Evolutionary conservation across 2,329 filamentous ascomycete genomes (phyloP).

Genomic region (Stagonosporopsis rhizophila): DNA sequence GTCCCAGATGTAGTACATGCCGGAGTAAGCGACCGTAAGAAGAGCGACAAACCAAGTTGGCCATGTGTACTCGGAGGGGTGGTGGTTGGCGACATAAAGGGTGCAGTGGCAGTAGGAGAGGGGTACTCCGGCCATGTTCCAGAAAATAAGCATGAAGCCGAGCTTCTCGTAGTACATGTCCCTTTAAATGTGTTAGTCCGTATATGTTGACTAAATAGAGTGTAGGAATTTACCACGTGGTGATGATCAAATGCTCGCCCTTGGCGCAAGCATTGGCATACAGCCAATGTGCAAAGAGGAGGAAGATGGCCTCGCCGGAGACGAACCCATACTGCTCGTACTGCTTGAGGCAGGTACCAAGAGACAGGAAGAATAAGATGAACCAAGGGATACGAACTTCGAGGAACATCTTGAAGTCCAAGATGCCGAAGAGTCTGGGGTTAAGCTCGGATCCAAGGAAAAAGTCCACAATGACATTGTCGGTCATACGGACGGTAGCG

Average conservation of each 20-base stretch:
- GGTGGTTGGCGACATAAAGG: constrained; percentile 84
- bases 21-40: constrained; percentile 76
- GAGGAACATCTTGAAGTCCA: constrained; percentile 96
- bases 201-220: not conserved
- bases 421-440: constrained; percentile 80
- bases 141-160: constrained; percentile 98
- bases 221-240: constrained; percentile 69
- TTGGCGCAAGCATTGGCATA: constrained; percentile 94
- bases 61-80: constrained; percentile 79
- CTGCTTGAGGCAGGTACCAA: constrained; percentile 80
- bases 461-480: constrained; percentile 81
- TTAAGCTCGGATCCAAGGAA: constrained; percentile 92
- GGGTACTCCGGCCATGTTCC: constrained; percentile 91
- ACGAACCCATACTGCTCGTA: constrained; percentile 87
- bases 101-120: constrained; percentile 94
- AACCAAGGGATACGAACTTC: constrained; percentile 93
- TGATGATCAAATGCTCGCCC: constrained; percentile 88
- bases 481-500: constrained; percentile 90
- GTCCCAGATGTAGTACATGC: constrained; percentile 91
- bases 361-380: constrained; percentile 80
- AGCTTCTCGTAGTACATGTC: constrained; percentile 98
- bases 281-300: constrained; percentile 88
- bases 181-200: constrained; percentile 50
- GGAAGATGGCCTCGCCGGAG: constrained; percentile 81
- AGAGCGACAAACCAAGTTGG: constrained; percentile 70